Percentiles rank a stretch among this genome's conserved stretches.
Conservation (phyloP, 73 alveolate genomes). For the Breviolum minutum region DNA sequence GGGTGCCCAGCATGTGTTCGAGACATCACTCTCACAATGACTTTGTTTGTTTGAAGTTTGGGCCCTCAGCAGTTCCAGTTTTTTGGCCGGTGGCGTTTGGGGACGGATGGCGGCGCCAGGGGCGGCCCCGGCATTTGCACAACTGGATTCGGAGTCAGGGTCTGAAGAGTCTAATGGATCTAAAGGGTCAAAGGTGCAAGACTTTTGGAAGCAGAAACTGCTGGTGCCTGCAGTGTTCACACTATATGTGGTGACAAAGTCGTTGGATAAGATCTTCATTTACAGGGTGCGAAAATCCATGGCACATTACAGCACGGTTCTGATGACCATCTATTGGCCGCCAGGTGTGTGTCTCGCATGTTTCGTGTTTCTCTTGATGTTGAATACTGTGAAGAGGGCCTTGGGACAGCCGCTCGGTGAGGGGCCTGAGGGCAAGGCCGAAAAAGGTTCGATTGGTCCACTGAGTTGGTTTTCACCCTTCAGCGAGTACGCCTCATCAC, state of each 20-base stretch:
- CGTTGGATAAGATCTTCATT: neutral
- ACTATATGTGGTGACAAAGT: neutral
- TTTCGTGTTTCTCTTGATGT: neutral
- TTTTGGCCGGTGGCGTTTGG: no score
- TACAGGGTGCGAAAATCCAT: neutral
- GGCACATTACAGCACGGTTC: constrained; percentile 7
- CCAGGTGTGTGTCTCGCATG: neutral
- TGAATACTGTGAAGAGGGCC: neutral
- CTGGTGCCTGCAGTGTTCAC: constrained; percentile 3
- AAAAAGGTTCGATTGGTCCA: neutral
- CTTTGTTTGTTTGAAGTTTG: no score
- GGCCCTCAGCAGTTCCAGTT: no score
- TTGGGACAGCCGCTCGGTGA: neutral
- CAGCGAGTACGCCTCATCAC: neutral
- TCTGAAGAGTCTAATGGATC: no score
- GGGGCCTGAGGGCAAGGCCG: neutral
- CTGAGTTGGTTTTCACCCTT: neutral
- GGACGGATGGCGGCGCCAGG: no score
- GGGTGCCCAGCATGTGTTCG: no score
- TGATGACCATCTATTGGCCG: neutral
- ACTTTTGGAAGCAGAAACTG: neutral
- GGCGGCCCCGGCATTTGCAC: no score
- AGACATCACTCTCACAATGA: no score
- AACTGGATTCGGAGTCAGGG: no score
- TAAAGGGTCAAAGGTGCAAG: no score